phyloP scores from a whole-genome alignment of 2,329 filamentous ascomycete genomes.

The Penicillium sp. region DNA sequence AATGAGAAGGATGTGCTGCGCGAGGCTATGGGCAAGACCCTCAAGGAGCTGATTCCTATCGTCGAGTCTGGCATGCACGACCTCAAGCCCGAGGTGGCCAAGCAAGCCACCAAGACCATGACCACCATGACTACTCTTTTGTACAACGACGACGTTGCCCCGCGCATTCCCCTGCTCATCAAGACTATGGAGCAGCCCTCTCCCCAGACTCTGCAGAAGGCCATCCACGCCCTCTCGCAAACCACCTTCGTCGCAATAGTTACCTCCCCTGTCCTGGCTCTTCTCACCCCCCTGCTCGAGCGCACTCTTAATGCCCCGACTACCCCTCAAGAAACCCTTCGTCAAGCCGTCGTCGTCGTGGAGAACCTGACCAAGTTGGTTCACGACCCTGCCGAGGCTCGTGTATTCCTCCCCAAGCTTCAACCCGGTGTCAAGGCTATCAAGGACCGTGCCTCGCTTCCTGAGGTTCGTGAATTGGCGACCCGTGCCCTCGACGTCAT shows the following conservation, averaged over 20 bases:
- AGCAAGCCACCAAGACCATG: constrained; percentile 92
- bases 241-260: constrained; percentile 98
- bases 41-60: constrained; percentile 85
- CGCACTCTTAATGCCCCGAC: constrained; percentile 88
- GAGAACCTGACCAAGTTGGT: constrained; percentile 99
- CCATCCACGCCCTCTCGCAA: constrained; percentile 93
- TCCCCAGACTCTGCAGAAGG: constrained; percentile 84
- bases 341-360: constrained; percentile 93
- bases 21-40: constrained; percentile 76
- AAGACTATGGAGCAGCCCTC: constrained; percentile 96
- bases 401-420: constrained; percentile 92
- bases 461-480: constrained; percentile 90
- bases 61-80: constrained; percentile 96
- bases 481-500: constrained; percentile 81
- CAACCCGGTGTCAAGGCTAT: constrained; percentile 92
- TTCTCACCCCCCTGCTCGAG: constrained; percentile 92
- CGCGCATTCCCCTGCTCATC: constrained; percentile 86
- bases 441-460: constrained; percentile 82
- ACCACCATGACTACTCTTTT: constrained; percentile 83
- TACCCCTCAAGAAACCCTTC: constrained; percentile 89
- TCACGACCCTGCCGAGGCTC: constrained; percentile 90
- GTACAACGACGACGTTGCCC: constrained; percentile 94
- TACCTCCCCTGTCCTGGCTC: constrained; percentile 89
- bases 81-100: constrained; percentile 79
- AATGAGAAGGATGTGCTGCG: constrained; percentile 85